Evolutionary conservation across 2,329 filamentous ascomycete species (phyloP).

Genomic region (Huntiella savannae): DNA sequence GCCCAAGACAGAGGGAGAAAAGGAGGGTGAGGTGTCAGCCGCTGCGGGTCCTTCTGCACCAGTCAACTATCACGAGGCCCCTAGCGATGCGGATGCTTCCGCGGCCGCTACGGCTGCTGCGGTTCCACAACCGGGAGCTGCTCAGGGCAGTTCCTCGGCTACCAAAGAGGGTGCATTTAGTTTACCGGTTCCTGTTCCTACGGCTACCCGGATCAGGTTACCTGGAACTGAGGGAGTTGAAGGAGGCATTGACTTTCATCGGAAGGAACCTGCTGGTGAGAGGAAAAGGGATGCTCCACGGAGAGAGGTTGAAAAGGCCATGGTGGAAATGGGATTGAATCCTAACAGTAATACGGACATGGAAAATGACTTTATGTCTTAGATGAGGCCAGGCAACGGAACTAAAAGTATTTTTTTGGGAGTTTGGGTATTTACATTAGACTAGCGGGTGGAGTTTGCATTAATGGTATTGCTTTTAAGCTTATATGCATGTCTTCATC

Average conservation of each 20-base stretch:
- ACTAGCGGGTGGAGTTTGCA: neutral
- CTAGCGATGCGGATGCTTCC: too few species aligned
- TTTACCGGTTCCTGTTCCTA: neutral
- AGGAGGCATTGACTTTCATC: conserved; percentile 25
- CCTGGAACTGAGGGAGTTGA: conserved; percentile 38
- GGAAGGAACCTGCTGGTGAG: conserved; percentile 14
- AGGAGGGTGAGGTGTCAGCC: too few species aligned
- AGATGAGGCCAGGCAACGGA: too few species aligned
- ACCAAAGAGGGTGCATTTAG: neutral
- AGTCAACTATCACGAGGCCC: too few species aligned
- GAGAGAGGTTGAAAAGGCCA: conserved; percentile 9
- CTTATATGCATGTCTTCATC: too few species aligned
- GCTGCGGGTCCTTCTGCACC: neutral
- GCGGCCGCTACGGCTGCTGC: conserved; percentile 16
- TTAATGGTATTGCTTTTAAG: neutral
- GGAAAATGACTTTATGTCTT: conserved; percentile 13
- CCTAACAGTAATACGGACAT: conserved; percentile 11
- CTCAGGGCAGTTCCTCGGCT: conserved; percentile 20
- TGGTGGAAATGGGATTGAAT: conserved; percentile 6
- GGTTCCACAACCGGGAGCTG: conserved; percentile 19
- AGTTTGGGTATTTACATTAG: too few species aligned
- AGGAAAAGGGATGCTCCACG: conserved; percentile 9
- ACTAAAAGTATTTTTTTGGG: too few species aligned
- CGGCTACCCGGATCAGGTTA: conserved; percentile 22
- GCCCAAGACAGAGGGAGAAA: too few species aligned